Percentiles rank a stretch among this genome's conserved stretches.
Conservation (phyloP, 306 rosid species). For the Rosa rugosa region DNA sequence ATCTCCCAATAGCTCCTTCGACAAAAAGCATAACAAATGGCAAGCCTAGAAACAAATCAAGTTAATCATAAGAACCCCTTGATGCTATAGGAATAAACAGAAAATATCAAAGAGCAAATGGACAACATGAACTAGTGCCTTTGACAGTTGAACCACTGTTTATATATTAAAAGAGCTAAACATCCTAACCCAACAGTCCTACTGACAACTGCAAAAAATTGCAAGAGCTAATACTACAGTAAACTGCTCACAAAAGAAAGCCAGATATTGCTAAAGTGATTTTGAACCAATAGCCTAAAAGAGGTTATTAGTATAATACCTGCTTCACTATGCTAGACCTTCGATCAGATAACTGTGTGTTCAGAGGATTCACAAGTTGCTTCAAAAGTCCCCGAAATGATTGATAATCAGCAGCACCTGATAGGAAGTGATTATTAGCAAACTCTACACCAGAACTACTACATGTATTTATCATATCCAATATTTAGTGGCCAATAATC, state of each 20-base stretch:
- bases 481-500: neutral
- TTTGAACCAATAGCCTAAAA: slow-evolving; percentile 14
- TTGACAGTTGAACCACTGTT: neutral
- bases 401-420: slow-evolving; percentile 94
- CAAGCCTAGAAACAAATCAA: slow-evolving; percentile 57
- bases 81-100: slow-evolving; percentile 8
- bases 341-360: slow-evolving; percentile 88
- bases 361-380: slow-evolving; percentile 93
- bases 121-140: neutral
- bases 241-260: neutral
- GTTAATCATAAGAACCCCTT: neutral
- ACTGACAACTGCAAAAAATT: slow-evolving; percentile 12
- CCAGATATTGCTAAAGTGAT: slow-evolving; percentile 7
- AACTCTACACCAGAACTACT: neutral
- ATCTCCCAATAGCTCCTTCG: slow-evolving; percentile 94
- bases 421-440: slow-evolving; percentile 22
- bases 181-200: neutral
- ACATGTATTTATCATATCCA: neutral
- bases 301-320: slow-evolving; percentile 44
- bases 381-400: slow-evolving; percentile 82
- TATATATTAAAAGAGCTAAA: slow-evolving; percentile 5
- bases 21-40: slow-evolving; percentile 86
- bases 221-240: neutral
- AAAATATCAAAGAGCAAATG: slow-evolving; percentile 3
- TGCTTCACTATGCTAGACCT: slow-evolving; percentile 98